Base-by-base conservation (phyloP, 2,329 filamentous ascomycete species). In the Cryphonectria japonica region DNA sequence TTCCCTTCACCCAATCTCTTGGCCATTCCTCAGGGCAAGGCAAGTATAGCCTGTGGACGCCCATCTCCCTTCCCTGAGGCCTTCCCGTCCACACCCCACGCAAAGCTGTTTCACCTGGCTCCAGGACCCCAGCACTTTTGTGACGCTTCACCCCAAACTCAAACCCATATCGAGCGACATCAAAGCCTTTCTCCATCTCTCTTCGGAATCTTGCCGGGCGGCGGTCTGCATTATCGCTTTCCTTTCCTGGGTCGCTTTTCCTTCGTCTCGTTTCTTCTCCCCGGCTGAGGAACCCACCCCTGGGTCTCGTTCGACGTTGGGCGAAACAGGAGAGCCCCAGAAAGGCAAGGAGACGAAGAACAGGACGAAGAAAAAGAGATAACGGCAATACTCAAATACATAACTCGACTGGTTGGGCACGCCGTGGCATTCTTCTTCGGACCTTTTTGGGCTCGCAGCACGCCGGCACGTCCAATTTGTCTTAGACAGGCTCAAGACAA, bases 401-500 rank as follows among this genome's bases (percentile, higher is more conserved):
- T 66, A 66, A 54, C 9, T 66, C 29, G 14, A 50, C 46, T 14
- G 50, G 7, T 14, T 22, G 14, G 61, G 61, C 37, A 64, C 39
- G 61, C 61, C 37, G 32, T 61, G 59, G 46, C 32, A 39, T 39
- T 39, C 14, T 22, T n/a, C n/a, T 34, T 19, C 19, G 26, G 29
- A 9, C 13, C 29, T 14, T 19, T 50, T 50, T n/a, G n/a, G 11
- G 59, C 26, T 39, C 34, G 22, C 59, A 16, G 39, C 57, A 41
- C 67, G 67, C 67, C 43, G 67, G 67, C 41, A 62, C 67, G 67
- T 62, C 54, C 67, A 32, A n/a, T 29, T 68, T 61, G 57, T 68
- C 67, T 68, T 62, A 63, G 67, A 62, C 67, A 68, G 57, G 43
- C 41, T 68, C 59, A 62, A 63, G 59, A 63, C 50, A 66, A 66